These are phyloP conservation scores for Nitzschia sp. DNA, from an alignment of 108 stramenopile genomes.

Conservation along the genomic window DNA sequence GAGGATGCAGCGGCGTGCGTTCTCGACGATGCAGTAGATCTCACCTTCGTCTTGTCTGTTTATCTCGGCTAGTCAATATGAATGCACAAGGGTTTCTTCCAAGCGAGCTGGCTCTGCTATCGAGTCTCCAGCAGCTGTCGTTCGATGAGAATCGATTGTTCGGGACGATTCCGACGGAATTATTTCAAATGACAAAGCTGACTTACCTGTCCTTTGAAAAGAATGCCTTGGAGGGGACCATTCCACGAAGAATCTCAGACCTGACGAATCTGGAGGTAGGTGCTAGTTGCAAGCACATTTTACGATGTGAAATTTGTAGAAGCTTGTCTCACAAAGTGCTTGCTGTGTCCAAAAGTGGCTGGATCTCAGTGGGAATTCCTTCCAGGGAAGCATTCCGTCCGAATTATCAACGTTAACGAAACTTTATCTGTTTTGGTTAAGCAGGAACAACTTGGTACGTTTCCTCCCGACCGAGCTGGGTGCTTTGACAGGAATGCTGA, in stretches of 20 bases:
- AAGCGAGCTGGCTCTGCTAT: neutral
- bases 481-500: no score
- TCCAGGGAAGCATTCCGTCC: constrained; percentile 38
- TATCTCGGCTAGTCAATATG: no score
- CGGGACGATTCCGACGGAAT: neutral
- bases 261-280: neutral
- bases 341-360: no score
- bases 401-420: neutral
- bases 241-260: no score
- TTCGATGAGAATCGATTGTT: neutral
- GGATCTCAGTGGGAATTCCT: constrained; percentile 47
- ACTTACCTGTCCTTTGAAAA: no score
- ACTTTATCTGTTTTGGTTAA: constrained; percentile 31
- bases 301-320: no score
- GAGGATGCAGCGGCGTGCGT: no score
- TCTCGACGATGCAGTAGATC: no score
- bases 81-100: constrained; percentile 32
- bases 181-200: neutral
- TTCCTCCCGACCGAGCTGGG: constrained; percentile 17
- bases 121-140: neutral
- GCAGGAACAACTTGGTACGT: constrained; percentile 23
- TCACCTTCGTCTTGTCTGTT: no score
- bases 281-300: no score
- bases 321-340: no score
- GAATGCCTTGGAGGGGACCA: no score